Evolutionary conservation across 805 yeast species (phyloP).

Genomic region (Grigorovia jiainica): DNA sequence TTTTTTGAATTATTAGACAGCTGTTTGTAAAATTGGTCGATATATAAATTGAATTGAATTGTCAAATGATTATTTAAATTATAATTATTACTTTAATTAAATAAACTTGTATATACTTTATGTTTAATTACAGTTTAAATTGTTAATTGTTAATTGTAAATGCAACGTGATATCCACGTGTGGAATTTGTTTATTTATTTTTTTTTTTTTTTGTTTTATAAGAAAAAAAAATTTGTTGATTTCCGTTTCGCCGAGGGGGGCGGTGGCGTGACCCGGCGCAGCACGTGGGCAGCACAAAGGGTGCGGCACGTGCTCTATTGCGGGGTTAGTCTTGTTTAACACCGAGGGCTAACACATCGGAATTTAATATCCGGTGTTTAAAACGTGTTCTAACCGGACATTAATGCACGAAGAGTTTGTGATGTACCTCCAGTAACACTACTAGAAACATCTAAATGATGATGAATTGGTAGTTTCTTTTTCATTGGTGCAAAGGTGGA

Average conservation of each 20-base stretch:
- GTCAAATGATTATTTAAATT: neutral
- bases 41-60: neutral
- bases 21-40: too few species aligned
- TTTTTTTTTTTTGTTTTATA: neutral
- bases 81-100: neutral
- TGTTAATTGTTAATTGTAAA: slow-evolving; percentile 1
- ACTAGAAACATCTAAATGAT: slow-evolving; percentile 15
- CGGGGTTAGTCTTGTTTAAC: too few species aligned
- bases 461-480: slow-evolving; percentile 10
- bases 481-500: slow-evolving; percentile 9
- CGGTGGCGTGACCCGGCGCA: neutral
- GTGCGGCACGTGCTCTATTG: neutral
- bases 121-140: too few species aligned
- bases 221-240: neutral
- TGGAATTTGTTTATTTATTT: slow-evolving; percentile 4
- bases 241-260: too few species aligned
- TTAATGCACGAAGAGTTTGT: slow-evolving; percentile 10
- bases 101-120: neutral
- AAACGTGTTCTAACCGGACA: slow-evolving; percentile 4
- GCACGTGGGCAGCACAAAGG: neutral
- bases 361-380: too few species aligned
- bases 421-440: slow-evolving; percentile 10
- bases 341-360: too few species aligned
- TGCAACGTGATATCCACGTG: slow-evolving; percentile 29
- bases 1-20: too few species aligned